phyloP scores from a whole-genome alignment of 345 rosid genomes.

The Pseudoturritis turrita region DNA sequence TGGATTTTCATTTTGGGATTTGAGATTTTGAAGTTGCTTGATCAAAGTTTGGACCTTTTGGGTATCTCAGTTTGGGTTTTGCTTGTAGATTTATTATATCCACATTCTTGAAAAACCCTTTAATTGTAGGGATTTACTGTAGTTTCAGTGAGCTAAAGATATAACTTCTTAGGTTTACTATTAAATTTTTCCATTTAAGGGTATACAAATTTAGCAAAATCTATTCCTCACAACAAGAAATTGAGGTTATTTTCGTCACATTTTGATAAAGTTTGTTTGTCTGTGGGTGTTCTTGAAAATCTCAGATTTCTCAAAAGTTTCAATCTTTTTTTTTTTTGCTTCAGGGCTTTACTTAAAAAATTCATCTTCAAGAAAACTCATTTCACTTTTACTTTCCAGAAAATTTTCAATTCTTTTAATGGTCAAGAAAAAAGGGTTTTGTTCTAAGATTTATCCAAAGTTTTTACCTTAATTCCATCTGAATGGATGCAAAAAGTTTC shows the following conservation, averaged over 20 bases:
- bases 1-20: background rate
- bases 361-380: background rate
- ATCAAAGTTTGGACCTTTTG: background rate
- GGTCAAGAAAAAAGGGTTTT: background rate
- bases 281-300: slow-evolving; percentile 14
- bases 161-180: slow-evolving; percentile 6
- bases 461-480: background rate
- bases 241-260: background rate
- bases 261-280: slow-evolving; percentile 16
- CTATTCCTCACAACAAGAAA: background rate
- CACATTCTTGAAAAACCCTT: slow-evolving; percentile 10
- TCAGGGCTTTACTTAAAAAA: background rate
- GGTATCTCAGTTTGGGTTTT: too few species aligned
- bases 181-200: background rate
- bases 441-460: slow-evolving; percentile 6
- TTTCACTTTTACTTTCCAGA: slow-evolving; percentile 3
- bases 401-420: background rate
- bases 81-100: background rate
- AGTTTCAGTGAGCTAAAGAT: slow-evolving; percentile 1
- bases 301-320: slow-evolving; percentile 23
- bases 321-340: background rate
- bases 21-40: background rate
- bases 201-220: background rate
- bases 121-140: background rate
- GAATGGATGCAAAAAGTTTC: slow-evolving; percentile 32